Percentiles rank a stretch among this genome's conserved stretches.
phyloP scores from a whole-genome alignment of 768 basidiomycete species.

The Kwoniella sp. region DNA sequence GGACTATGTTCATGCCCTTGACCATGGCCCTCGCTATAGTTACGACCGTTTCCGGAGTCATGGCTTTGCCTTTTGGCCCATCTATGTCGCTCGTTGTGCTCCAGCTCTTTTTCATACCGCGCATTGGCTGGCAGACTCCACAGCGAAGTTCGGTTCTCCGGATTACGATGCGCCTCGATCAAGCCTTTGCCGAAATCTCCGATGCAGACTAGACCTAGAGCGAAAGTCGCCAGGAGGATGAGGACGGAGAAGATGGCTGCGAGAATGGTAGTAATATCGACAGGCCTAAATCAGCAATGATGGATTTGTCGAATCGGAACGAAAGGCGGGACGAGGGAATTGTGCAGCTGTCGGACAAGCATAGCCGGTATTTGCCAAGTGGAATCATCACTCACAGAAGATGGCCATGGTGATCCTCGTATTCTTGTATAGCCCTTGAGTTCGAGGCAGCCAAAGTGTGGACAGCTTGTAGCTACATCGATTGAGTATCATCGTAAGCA shows the following conservation, averaged over 20 bases:
- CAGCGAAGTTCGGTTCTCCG: conserved; percentile 19
- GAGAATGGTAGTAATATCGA: too few relatives aligned
- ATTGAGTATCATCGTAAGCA: not conserved
- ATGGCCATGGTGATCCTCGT: conserved; percentile 45
- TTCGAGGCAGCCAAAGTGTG: conserved; percentile 40
- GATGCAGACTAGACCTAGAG: conserved; percentile 39
- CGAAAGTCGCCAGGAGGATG: conserved; percentile 42
- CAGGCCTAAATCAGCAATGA: too few relatives aligned
- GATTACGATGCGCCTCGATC: conserved; percentile 36
- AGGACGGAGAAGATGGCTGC: conserved; percentile 43
- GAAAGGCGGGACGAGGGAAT: too few relatives aligned
- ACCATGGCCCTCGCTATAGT: not conserved
- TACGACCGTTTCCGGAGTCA: not conserved
- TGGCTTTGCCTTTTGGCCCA: not conserved
- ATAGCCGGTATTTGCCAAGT: not conserved
- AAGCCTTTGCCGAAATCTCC: conserved; percentile 43
- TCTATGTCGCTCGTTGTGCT: not conserved
- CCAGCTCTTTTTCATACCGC: conserved; percentile 18
- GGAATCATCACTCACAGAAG: conserved; percentile 28
- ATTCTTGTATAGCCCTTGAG: conserved; percentile 38
- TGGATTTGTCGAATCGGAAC: too few relatives aligned
- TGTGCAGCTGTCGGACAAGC: too few relatives aligned
- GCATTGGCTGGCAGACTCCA: conserved; percentile 24
- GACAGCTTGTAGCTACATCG: conserved; percentile 42
- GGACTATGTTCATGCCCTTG: not conserved